Evolutionary conservation across 1,284 basidiomycete genomes (phyloP).

Genomic region (Trichosporon asahii): DNA sequence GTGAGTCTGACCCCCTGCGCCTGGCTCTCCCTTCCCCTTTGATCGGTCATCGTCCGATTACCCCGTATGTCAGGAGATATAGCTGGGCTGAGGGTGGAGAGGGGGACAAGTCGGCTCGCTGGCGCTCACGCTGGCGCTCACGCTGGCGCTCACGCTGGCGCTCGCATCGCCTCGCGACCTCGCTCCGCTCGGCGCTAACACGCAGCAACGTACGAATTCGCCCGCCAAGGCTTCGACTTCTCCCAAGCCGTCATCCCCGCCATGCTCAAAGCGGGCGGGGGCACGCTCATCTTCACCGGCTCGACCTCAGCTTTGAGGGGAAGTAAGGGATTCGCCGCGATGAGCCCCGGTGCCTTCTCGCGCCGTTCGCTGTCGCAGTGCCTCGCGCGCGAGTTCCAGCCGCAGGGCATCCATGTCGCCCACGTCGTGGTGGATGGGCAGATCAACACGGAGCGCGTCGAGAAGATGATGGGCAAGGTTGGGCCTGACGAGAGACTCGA

Average conservation of each 20-base stretch:
- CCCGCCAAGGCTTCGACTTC: constrained; percentile 34
- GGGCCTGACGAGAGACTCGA: constrained; percentile 25
- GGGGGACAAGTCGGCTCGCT: too few species aligned
- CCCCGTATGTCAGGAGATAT: too few species aligned
- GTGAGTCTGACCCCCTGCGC: constrained; percentile 27
- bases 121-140: too few species aligned
- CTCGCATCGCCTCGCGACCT: too few species aligned
- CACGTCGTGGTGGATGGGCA: constrained; percentile 52
- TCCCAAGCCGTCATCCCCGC: constrained; percentile 39
- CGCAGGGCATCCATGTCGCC: constrained; percentile 51
- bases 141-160: background rate
- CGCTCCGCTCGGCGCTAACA: too few species aligned
- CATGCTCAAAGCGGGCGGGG: constrained; percentile 32
- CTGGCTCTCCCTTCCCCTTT: too few species aligned
- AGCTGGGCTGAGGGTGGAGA: too few species aligned
- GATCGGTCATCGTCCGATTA: too few species aligned
- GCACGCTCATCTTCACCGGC: constrained; percentile 47
- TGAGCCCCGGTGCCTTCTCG: constrained; percentile 43
- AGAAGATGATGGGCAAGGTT: constrained; percentile 27
- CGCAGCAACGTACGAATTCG: background rate
- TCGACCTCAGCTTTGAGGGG: constrained; percentile 44
- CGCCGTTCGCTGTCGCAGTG: constrained; percentile 42
- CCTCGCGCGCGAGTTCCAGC: constrained; percentile 51
- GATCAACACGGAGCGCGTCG: constrained; percentile 40
- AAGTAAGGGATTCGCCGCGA: constrained; percentile 36